These are phyloP conservation scores for Amanita polypyramis DNA, from an alignment of 768 basidiomycete genomes.

Conservation along the genomic window DNA sequence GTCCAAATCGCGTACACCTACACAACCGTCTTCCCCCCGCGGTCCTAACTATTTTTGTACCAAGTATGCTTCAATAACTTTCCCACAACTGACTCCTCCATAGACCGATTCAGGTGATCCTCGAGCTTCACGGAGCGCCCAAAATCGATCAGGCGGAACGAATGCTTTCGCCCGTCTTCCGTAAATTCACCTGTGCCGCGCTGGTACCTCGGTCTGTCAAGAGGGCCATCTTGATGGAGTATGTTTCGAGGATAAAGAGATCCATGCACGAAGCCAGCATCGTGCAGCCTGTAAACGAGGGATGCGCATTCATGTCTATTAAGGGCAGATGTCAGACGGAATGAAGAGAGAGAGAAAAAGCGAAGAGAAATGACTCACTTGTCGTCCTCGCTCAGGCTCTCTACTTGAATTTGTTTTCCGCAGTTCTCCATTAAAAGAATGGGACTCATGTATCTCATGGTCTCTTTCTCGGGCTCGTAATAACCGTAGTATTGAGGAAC, in stretches of 20 bases:
- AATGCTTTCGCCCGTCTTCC: not conserved
- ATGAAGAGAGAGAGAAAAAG: not conserved
- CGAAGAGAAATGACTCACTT: conserved; percentile 15
- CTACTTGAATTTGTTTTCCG: conserved; percentile 20
- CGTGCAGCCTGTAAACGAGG: conserved; percentile 27
- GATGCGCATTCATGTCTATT: conserved; percentile 29
- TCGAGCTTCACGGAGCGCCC: not conserved
- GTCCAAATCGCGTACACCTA: no score
- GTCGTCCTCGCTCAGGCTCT: conserved; percentile 25
- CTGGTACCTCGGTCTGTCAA: conserved; percentile 8
- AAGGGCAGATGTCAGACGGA: not conserved
- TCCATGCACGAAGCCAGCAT: conserved; percentile 24
- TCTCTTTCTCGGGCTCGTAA: conserved; percentile 21
- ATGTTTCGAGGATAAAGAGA: conserved; percentile 30
- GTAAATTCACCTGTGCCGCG: not conserved
- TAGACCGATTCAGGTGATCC: not conserved
- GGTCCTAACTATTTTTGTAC: no score
- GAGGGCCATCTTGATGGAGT: conserved; percentile 24
- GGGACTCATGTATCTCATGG: conserved; percentile 23
- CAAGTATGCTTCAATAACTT: not conserved
- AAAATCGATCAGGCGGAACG: conserved; percentile 2
- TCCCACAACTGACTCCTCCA: not conserved
- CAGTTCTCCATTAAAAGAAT: conserved; percentile 35
- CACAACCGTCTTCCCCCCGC: no score
- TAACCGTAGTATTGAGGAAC: conserved; percentile 60